Conservation (phyloP, 108 stramenopile species). For the Skeletonema costatum region DNA sequence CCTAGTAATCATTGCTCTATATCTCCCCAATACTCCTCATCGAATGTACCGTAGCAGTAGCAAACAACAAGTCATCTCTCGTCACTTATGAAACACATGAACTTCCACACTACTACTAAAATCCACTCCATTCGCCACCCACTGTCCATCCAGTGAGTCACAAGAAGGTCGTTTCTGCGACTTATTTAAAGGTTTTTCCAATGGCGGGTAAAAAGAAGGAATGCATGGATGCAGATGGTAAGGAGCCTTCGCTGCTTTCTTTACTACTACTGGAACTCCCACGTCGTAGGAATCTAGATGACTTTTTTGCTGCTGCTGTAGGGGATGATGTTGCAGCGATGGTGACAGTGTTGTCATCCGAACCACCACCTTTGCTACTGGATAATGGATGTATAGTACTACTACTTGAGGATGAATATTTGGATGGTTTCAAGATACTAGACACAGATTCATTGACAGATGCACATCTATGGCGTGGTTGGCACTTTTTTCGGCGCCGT, state of each 20-base stretch:
- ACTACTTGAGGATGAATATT: neutral
- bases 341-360: too few species aligned
- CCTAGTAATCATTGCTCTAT: too few species aligned
- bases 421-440: neutral
- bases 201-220: neutral
- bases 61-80: too few species aligned
- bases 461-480: neutral
- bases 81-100: conserved; percentile 2
- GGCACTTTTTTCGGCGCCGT: neutral
- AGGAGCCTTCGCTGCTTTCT: too few species aligned
- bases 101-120: conserved; percentile 24
- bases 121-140: conserved; percentile 16
- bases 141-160: neutral
- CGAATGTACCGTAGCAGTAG: too few species aligned
- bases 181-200: neutral
- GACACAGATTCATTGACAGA: neutral
- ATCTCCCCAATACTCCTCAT: too few species aligned
- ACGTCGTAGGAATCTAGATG: too few species aligned
- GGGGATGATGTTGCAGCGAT: too few species aligned
- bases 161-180: neutral
- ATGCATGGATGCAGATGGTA: neutral
- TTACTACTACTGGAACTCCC: neutral
- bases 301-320: too few species aligned
- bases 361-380: neutral
- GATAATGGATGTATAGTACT: neutral